phyloP scores from a whole-genome alignment of 2,329 filamentous ascomycete genomes.

The Onygenales sp. region DNA sequence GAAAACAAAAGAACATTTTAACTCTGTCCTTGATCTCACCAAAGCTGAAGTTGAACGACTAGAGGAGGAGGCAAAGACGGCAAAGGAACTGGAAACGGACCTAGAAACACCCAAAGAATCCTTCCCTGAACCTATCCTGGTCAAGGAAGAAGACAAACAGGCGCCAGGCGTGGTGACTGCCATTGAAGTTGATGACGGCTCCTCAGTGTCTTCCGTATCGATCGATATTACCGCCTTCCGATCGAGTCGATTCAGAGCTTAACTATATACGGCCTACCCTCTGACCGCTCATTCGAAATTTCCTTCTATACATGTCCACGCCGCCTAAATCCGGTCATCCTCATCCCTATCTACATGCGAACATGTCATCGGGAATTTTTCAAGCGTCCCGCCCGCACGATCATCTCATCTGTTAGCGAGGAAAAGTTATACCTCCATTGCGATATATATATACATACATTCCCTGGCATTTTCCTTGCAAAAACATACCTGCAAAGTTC shows the following conservation, averaged over 20 bases:
- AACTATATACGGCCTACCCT: neutral
- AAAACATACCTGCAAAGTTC: neutral
- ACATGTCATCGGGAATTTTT: no score
- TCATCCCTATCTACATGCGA: no score
- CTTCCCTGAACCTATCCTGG: neutral
- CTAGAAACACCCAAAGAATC: neutral
- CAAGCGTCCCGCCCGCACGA: no score
- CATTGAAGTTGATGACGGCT: conserved; percentile 29
- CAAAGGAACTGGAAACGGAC: conserved; percentile 1
- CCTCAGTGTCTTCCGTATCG: conserved; percentile 24
- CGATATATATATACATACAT: neutral
- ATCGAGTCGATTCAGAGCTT: conserved; percentile 16
- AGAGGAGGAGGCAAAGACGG: conserved; percentile 6
- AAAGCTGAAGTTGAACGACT: conserved; percentile 51
- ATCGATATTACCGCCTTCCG: conserved; percentile 28
- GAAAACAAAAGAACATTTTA: conserved; percentile 57
- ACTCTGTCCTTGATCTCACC: conserved; percentile 53
- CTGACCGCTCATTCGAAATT: neutral
- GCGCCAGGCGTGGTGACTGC: conserved; percentile 11
- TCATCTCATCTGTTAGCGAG: no score
- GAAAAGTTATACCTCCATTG: neutral
- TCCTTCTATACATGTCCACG: neutral
- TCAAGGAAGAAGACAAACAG: conserved; percentile 7
- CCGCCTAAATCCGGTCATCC: no score
- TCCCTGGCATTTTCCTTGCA: neutral